Base-by-base conservation (phyloP, 2,329 filamentous ascomycete genomes). In the Moelleriella libera region DNA sequence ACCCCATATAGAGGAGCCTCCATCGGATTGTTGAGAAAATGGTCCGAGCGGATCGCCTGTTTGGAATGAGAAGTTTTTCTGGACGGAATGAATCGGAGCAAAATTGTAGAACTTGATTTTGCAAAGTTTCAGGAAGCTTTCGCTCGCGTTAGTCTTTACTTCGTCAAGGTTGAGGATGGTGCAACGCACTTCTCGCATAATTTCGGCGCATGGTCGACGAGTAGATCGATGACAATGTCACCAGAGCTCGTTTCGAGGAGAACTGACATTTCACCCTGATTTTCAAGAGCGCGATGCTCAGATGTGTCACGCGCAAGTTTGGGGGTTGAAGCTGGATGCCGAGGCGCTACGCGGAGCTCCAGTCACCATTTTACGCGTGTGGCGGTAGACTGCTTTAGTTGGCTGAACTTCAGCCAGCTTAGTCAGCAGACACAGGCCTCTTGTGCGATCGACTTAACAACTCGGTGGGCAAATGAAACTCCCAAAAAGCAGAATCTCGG, bases 21-120 rank as follows among this genome's bases (percentile, higher is more conserved):
- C 90, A 76, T 97, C 88, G 57, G 89, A 95, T 44, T 88, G 80
- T 55, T 78, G 71, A 11, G 88, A 86, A 49, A 84, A 78, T 10
- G 89, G 90, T 10, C 92, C 90, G 47, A 97, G 81, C 10, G 90
- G 90, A 60, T 97, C 92, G 62, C 90, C 90, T 32, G 87, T 94
- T 66, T 97, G 90, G 67, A 95, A 95, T 51, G 89, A 94, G 67
- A 96, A 97, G 66, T 88, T 82, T 63, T 90, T 92, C 62, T 96
- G 92, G 39, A 98, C 79, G 55, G 83, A 88, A 68, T 96, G 87
- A 47, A 97, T 71, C 30, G 90, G 92, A 5, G 88, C 82, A 65
- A 94, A 97, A 71, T 97, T 97, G 80, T 96, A 98, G 70, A 97
- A 98, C 71, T 96, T 98, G 67, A 88, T 74, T 70, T 97, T 97